Evolutionary conservation across 73 alveolate genomes (phyloP), one percentile per base, ranked within the genome.

Genomic region (Blepharisma japonicum): DNA sequence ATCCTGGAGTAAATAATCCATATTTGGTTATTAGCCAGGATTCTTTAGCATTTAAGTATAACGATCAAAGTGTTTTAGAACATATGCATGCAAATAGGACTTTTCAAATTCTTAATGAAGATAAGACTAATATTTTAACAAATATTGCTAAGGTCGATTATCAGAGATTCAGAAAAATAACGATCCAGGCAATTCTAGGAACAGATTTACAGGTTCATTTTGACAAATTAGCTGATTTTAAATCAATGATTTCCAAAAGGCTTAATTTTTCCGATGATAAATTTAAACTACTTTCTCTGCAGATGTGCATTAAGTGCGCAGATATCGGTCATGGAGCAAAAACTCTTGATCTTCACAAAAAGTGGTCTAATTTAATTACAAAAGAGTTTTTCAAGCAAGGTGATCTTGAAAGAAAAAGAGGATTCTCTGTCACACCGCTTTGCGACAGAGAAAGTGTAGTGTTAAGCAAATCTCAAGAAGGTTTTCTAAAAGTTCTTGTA

Each of bases 51-150:
- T 61, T 90, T 21, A 80, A 42, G 25, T 87, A 79, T 56, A 90
- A 90, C 80, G 97, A 90, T 79, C 68, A 71, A 61, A 70, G 93
- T 47, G 95, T 91, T 5, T 82, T 89, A n/a, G 97, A 91, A 71
- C 77, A 79, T 71, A 86, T 46, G 78, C 97, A 90, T 81, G 87
- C 84, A 3, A 77, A 92, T 8, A 51, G 68, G 55, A 67, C 94
- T 6, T 90, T 87, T 76, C 79, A 76, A 67, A 85, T 87, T 6
- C 32, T 32, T 3, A 32, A 3, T 32, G 42, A 32, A 32, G 42
- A 32, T 32, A 32, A 32, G 86, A 87, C 32, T 77, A 76, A 56
- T 94, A 90, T 79, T 68, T 38, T 49, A 14, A 68, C 42, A 79
- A 83, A 11, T 49, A 54, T 7, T 20, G 51, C 5, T 6, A 48